A percentile compares a stretch with the other conserved stretches of the same genome.
Evolutionary conservation across 2,329 filamentous ascomycete species (phyloP).

Genomic region (Apiospora kogelbergensis): DNA sequence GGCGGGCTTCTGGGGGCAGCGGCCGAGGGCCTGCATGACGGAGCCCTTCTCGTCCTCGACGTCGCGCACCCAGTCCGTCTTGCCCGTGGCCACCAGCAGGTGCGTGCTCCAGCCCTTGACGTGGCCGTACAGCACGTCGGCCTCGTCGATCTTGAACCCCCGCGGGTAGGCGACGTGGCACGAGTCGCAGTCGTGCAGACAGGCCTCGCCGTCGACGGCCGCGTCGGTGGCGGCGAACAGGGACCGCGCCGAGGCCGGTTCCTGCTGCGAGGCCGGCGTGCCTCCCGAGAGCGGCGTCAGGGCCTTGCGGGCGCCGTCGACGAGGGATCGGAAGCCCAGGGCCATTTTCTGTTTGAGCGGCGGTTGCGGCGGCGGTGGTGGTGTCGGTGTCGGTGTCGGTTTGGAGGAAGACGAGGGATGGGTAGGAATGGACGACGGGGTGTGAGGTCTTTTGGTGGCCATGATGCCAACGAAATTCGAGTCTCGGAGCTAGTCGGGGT

Average conservation of each 20-base stretch:
- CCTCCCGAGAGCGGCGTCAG: conserved; percentile 27
- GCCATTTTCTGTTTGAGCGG: conserved; percentile 38
- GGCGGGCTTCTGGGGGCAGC: conserved; percentile 47
- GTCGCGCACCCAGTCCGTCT: conserved; percentile 90
- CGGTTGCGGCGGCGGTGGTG: conserved; percentile 8
- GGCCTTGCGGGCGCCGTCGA: conserved; percentile 36
- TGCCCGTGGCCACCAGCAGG: conserved; percentile 89
- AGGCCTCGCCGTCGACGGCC: conserved; percentile 83
- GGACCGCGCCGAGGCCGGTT: conserved; percentile 32
- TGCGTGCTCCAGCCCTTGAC: conserved; percentile 89
- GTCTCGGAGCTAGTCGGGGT: background rate
- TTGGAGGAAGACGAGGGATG: background rate
- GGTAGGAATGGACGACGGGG: background rate
- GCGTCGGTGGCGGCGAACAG: conserved; percentile 77
- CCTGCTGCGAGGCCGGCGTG: conserved; percentile 8
- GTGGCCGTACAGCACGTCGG: conserved; percentile 79
- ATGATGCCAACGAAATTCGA: background rate
- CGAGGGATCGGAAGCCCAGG: conserved; percentile 40
- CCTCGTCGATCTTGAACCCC: conserved; percentile 70
- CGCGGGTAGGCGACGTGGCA: conserved; percentile 79
- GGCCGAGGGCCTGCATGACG: conserved; percentile 74
- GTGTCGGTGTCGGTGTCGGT: background rate
- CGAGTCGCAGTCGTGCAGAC: conserved; percentile 79
- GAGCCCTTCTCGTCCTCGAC: conserved; percentile 85
- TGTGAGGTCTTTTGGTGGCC: background rate